Evolutionary conservation across 768 basidiomycete species (phyloP), one percentile per base, ranked within the genome.

Genomic region (Pulveroboletus sp.): DNA sequence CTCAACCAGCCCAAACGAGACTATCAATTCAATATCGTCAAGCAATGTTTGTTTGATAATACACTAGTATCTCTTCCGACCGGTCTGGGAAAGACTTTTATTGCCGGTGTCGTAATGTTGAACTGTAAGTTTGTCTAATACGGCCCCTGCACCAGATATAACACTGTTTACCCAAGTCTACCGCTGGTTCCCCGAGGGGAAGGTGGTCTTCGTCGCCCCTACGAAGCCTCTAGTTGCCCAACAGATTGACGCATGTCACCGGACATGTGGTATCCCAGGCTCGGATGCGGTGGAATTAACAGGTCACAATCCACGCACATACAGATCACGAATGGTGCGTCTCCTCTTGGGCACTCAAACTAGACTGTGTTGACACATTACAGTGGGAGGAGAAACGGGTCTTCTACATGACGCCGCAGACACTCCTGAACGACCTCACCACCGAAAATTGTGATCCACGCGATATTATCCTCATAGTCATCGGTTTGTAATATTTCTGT

Each of bases 341-440:
- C 15, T 27, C n/a, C 8, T 1, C 17, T 42, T 39, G 7, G 6
- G 14, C 13, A 18, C 26, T 7, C 4, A 8, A 26, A 30, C 8
- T 40, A 15, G 30, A 27, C 28, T 17, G 42, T 30, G 7, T 43
- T 39, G 18, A 56, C 26, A 27, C 24, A 7, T 24, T 35, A 3
- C 39, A 93, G 90, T 93, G 89, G 88, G 69, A 74, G 52, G 78
- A 84, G 59, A 92, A 90, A 62, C 76, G 92, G 1, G 82, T 96
- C 18, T 93, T 95, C 63, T 97, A 91, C 63, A 93, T 94, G 83
- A 97, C 94, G 0, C 93, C 94, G 0, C 96, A 98, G 64, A 97
- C 95, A 0, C 76, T 98, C 21, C 74, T 88, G 52, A 95, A 95
- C 53, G 96, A 99, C 63, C 72, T 98, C 18, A 70, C 69, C 7